Evolutionary conservation across 108 stramenopile species (phyloP), one percentile per base, ranked within the genome.

Genomic region (Schizochytrium sp.): DNA sequence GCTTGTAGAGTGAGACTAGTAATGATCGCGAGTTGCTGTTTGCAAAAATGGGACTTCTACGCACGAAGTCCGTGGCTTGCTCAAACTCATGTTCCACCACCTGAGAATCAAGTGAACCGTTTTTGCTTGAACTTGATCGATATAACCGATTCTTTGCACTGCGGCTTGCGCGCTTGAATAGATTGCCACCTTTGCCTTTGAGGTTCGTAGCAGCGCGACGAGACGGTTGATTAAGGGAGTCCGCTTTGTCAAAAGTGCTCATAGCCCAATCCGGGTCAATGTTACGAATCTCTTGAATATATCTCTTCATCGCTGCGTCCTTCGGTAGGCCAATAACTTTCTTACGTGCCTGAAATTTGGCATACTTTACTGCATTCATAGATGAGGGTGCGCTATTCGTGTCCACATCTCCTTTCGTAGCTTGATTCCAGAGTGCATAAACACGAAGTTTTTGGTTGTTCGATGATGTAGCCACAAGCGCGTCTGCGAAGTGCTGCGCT

Each of bases 361-460:
- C 64, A 44, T 69, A 44, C 64, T 69, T 69, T 2, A 69, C 64
- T 7, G 44, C 64, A 44, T 69, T 69, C 64, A 69, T 69, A 2
- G 64, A 69, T 44, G 64, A 69, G 64, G 64, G 64, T 15, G 64
- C 64, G 42, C 44, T 69, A 44, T 44, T 69, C 64, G 44, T 44
- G 64, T 69, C 64, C 19, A 69, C 64, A 69, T 69, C 64, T 7
- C 64, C 64, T 44, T 69, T 69, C 19, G 44, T 44, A 8, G 64
- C 64, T 44, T 69, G 64, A 44, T 69, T 69, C 64, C 64, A 69
- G 3, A 69, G 64, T 44, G 64, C 64, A 44, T 69, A 69, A 38
- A 69, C 64, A 44, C 64, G 64, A 8, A 69, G 64, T 44, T 69
- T 69, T 38, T 69, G 64, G 64, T 69, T 69, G 64, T 69, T 69